These are phyloP conservation scores for Helminthosporium solani DNA, from an alignment of 2,329 filamentous ascomycete species.

Conservation along the genomic window DNA sequence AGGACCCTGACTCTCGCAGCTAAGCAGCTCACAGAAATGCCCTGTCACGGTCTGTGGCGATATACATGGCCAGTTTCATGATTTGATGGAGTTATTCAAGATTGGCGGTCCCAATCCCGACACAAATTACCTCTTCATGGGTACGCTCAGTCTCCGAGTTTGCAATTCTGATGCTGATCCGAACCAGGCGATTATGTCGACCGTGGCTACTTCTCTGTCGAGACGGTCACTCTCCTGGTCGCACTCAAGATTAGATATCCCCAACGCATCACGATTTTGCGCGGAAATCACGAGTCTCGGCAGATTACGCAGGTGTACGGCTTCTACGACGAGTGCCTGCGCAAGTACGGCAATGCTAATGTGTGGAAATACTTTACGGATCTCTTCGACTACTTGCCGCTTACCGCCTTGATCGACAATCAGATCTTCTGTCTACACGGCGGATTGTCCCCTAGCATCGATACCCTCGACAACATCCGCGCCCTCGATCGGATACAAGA, in stretches of 20 bases:
- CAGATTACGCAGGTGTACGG: constrained; percentile 98
- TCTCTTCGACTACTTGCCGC: constrained; percentile 74
- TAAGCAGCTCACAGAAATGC: constrained; percentile 66
- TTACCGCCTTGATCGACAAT: constrained; percentile 72
- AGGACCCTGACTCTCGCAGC: constrained; percentile 5
- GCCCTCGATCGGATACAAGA: constrained; percentile 58
- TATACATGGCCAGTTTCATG: constrained; percentile 98
- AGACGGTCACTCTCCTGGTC: constrained; percentile 92
- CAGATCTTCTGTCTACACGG: constrained; percentile 74
- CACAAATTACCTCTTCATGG: constrained; percentile 99
- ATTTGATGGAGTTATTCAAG: constrained; percentile 99
- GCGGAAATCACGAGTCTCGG: constrained; percentile 92
- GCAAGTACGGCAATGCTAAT: constrained; percentile 85
- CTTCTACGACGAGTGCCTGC: constrained; percentile 95
- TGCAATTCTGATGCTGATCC: constrained; percentile 1
- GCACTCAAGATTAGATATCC: constrained; percentile 97
- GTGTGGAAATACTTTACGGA: constrained; percentile 80
- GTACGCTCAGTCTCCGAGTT: constrained; percentile 46
- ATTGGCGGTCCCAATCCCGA: constrained; percentile 97
- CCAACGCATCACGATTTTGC: constrained; percentile 92
- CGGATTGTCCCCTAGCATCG: constrained; percentile 70
- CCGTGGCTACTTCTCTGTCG: constrained; percentile 95
- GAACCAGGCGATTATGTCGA: constrained; percentile 87
- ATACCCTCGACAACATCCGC: constrained; percentile 70
- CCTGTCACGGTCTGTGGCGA: constrained; percentile 98